phyloP scores from a whole-genome alignment of 2,329 filamentous ascomycete genomes.

The Calonectria fujianensis region DNA sequence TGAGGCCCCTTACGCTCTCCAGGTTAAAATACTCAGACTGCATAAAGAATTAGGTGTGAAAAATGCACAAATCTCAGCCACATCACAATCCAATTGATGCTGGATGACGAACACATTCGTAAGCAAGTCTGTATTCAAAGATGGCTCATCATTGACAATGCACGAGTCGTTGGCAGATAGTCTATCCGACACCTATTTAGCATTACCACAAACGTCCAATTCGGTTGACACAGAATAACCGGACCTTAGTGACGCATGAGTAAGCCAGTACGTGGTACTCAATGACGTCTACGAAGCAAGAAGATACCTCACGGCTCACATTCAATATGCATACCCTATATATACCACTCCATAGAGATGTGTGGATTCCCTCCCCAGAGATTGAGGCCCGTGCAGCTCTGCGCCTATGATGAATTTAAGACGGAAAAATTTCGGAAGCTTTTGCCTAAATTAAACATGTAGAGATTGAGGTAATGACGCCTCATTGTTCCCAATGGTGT shows the following conservation, averaged over 20 bases:
- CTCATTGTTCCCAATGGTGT: too few species aligned
- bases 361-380: conserved; percentile 60
- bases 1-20: background rate
- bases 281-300: too few species aligned
- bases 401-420: conserved; percentile 50
- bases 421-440: conserved; percentile 56
- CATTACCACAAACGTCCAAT: too few species aligned
- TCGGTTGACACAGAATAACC: too few species aligned
- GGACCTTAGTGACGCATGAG: too few species aligned
- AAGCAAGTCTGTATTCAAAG: background rate
- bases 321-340: background rate
- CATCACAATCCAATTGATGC: too few species aligned
- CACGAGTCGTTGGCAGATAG: too few species aligned
- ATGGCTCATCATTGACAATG: too few species aligned
- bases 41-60: background rate
- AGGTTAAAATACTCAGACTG: background rate
- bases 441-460: conserved; percentile 47
- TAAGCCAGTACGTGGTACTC: too few species aligned
- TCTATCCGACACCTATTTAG: too few species aligned
- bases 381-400: conserved; percentile 60
- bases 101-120: background rate
- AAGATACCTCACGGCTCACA: background rate
- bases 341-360: conserved; percentile 28
- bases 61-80: background rate
- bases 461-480: too few species aligned